phyloP scores from a whole-genome alignment of 2,329 filamentous ascomycete species.

The Lanzia echinophila region DNA sequence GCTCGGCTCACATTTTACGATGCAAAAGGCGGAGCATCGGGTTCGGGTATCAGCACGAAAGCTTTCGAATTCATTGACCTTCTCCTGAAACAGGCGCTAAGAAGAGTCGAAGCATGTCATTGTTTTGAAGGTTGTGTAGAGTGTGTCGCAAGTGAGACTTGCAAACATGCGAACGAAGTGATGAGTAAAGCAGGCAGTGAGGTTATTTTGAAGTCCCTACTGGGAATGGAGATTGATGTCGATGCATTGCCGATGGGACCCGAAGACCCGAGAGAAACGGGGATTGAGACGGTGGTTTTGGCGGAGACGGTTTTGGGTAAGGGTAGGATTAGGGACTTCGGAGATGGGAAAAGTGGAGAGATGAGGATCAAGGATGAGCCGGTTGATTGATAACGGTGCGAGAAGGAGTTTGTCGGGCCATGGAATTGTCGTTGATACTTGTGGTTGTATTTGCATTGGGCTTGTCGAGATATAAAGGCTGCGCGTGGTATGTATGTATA shows the following conservation, averaged over 20 bases:
- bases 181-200: constrained; percentile 87
- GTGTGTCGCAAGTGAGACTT: constrained; percentile 79
- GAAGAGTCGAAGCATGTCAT: constrained; percentile 66
- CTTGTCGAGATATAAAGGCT: no score
- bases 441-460: no score
- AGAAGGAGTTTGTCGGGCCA: background rate
- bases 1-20: constrained; percentile 92
- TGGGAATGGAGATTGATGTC: constrained; percentile 73
- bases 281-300: constrained; percentile 75
- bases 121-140: constrained; percentile 81
- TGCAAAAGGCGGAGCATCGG: constrained; percentile 77
- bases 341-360: constrained; percentile 19
- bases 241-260: constrained; percentile 82
- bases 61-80: constrained; percentile 88
- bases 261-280: constrained; percentile 60
- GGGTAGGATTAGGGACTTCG: constrained; percentile 24
- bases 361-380: constrained; percentile 28
- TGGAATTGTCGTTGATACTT: no score
- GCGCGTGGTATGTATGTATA: no score
- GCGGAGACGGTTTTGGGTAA: constrained; percentile 39
- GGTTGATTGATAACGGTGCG: constrained; percentile 10
- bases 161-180: constrained; percentile 80
- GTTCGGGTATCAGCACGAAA: constrained; percentile 82
- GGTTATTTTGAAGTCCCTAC: constrained; percentile 70
- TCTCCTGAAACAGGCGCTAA: constrained; percentile 67